These are phyloP conservation scores for Suillus lakei DNA, from an alignment of 768 basidiomycete genomes.

Conservation along the genomic window DNA sequence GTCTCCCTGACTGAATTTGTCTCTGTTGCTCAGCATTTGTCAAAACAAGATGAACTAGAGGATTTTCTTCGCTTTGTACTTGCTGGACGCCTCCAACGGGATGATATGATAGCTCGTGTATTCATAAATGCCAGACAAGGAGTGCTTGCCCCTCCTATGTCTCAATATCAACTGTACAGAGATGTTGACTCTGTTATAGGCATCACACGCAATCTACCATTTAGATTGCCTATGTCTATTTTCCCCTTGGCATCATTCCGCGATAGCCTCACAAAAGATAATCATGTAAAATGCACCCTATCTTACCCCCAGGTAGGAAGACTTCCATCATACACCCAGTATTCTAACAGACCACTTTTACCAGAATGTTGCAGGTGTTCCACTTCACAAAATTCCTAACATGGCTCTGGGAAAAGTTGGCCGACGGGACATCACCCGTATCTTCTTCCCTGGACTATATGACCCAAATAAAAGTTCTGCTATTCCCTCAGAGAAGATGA, in stretches of 20 bases:
- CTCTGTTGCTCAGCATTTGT: not conserved
- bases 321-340: not conserved
- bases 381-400: slow-evolving; percentile 13
- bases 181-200: not conserved
- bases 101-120: not conserved
- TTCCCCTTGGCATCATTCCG: not conserved
- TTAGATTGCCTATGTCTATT: not conserved
- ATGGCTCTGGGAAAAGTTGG: slow-evolving; percentile 12
- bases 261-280: not conserved
- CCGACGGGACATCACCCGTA: not conserved
- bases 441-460: slow-evolving; percentile 15
- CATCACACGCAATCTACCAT: not conserved
- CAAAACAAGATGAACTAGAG: not conserved
- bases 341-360: not conserved
- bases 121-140: not conserved
- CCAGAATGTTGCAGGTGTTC: not conserved
- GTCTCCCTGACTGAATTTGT: not conserved
- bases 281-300: not conserved
- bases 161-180: not conserved
- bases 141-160: not conserved
- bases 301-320: not conserved
- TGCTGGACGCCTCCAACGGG: not conserved
- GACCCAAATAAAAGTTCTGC: not conserved
- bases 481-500: not conserved
- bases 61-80: not conserved